Evolutionary conservation across 164 flowering plant genomes (phyloP), one percentile per base, ranked within the genome.

Genomic region (Kalanchoe fedtschenkoi): DNA sequence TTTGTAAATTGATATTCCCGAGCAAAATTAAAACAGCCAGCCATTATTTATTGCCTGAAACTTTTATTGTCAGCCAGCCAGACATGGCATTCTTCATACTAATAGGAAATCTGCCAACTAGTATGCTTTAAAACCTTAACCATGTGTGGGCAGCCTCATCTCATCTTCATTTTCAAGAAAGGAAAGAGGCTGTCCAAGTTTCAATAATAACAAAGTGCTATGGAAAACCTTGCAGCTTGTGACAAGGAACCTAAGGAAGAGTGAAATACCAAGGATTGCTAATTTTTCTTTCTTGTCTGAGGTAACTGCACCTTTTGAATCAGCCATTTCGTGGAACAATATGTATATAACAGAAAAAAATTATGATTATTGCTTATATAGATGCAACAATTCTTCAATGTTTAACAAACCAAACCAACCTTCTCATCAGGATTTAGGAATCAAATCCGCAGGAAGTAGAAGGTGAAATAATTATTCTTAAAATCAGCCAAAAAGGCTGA

Each of bases 261-360:
- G 47, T 30, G 54, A 29, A 42, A 61, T 75, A 87, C 97, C 95
- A 42, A 78, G 73, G 58, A 76, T 33, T 55, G 80, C 66, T 44
- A 41, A 63, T 61, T 78, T 83, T 70, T 73, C 69, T 66, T 79
- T 76, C 15, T 67, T 53, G 64, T 70, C 65, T 35, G 78, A 54
- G 60, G 77, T 60, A 53, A 70, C 68, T 67, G 39, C 82, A 68
- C 77, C 80, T 64, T 71, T 39, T 54, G 80, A 53, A 58, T 78
- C 76, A 43, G 72, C 78, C 88, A 86, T 86, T 62, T 69, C n/a
- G 63, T 56, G 35, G 44, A 41, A 13, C 28, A 32, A 58, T 51
- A 14, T 33, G 26, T 58, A 35, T 19, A 17, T 34, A 3, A 5
- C 30, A 47, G 16, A 47, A 16, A 26, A 5, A 26, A 47, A 47